These are phyloP conservation scores for Yarrowia porcina DNA, from an alignment of 805 yeast genomes.

Conservation along the genomic window DNA sequence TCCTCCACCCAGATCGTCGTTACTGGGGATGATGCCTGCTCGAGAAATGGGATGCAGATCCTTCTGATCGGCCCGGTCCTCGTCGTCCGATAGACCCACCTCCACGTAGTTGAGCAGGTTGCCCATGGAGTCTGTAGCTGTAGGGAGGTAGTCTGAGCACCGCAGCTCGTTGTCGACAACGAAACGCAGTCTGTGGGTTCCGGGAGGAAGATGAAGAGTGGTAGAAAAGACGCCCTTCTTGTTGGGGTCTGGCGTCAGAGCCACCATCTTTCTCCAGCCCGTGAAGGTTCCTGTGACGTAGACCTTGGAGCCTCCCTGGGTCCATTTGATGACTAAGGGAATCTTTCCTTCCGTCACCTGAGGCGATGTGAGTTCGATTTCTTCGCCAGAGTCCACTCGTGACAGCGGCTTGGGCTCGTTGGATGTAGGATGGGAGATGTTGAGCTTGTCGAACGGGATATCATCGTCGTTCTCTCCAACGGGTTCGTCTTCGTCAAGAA, in stretches of 20 bases:
- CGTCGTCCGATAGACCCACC: slow-evolving; percentile 30
- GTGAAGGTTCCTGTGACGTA: slow-evolving; percentile 97
- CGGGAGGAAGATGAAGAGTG: slow-evolving; percentile 57
- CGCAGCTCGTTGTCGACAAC: slow-evolving; percentile 90
- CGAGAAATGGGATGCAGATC: slow-evolving; percentile 22
- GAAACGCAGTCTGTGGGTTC: slow-evolving; percentile 88
- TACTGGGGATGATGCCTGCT: slow-evolving; percentile 22
- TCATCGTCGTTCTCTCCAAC: slow-evolving; percentile 31
- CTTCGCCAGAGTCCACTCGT: slow-evolving; percentile 38
- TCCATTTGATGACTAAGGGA: slow-evolving; percentile 80
- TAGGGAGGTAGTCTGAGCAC: slow-evolving; percentile 81
- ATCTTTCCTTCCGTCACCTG: slow-evolving; percentile 30
- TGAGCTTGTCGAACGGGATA: slow-evolving; percentile 52
- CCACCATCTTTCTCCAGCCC: slow-evolving; percentile 98
- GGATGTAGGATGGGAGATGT: slow-evolving; percentile 36
- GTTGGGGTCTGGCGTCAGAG: slow-evolving; percentile 51
- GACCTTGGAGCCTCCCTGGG: slow-evolving; percentile 92
- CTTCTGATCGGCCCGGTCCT: slow-evolving; percentile 18
- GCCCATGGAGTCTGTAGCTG: slow-evolving; percentile 95
- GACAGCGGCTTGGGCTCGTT: slow-evolving; percentile 35
- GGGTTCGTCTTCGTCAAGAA: slow-evolving; percentile 60
- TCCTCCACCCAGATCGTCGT: slow-evolving; percentile 26
- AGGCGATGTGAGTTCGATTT: slow-evolving; percentile 34
- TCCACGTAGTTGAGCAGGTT: slow-evolving; percentile 83
- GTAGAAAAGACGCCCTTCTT: slow-evolving; percentile 36